Evolutionary conservation across 345 rosid species (phyloP).

Genomic region (Brassica incana): DNA sequence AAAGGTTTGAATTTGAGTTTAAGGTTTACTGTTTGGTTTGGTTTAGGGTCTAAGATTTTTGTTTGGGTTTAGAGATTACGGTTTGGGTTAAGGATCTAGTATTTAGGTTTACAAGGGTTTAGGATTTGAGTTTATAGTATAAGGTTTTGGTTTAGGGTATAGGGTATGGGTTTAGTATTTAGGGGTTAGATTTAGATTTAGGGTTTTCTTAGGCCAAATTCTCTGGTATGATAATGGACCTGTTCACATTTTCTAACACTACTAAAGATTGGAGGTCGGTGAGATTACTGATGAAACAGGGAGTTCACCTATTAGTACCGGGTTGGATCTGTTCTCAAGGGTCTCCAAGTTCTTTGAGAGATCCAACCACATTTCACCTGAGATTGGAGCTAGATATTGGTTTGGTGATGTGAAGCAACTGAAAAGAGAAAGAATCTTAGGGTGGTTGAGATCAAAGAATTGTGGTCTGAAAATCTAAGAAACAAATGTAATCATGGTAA

Average conservation of each 20-base stretch:
- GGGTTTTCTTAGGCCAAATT: constrained; percentile 23
- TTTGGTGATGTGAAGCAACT: constrained; percentile 61
- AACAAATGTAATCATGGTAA: no score
- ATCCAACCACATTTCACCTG: constrained; percentile 50
- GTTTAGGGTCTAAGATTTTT: no score
- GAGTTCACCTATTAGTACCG: constrained; percentile 62
- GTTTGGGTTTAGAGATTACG: no score
- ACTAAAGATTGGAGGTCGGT: constrained; percentile 69
- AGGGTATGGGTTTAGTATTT: no score
- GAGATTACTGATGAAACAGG: constrained; percentile 57
- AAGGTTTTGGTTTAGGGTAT: no score
- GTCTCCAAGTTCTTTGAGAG: constrained; percentile 59
- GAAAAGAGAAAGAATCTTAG: constrained; percentile 68
- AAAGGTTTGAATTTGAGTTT: no score
- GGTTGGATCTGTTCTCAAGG: constrained; percentile 76
- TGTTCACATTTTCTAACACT: constrained; percentile 61
- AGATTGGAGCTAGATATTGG: constrained; percentile 46
- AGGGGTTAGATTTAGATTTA: no score
- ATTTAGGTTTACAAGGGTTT: no score
- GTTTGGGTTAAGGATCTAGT: no score
- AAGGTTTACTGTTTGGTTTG: no score
- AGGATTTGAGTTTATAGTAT: no score
- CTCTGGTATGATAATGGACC: constrained; percentile 49
- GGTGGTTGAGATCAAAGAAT: constrained; percentile 68
- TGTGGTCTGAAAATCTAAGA: constrained; percentile 41